phyloP scores from a whole-genome alignment of 768 basidiomycete genomes.

The Tricholoma flavovirens region DNA sequence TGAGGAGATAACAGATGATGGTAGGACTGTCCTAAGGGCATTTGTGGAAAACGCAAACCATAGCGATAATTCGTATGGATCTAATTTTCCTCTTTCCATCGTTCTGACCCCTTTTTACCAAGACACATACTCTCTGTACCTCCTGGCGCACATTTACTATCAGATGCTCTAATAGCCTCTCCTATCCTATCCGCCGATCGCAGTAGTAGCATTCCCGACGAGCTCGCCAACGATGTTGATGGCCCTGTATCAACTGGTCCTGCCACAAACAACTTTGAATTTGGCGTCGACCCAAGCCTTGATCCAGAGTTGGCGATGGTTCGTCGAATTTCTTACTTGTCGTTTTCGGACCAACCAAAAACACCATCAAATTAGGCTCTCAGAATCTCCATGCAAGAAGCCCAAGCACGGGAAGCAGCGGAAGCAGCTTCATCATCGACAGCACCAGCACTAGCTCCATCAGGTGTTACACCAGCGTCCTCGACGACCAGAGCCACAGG shows the following conservation, averaged over 20 bases:
- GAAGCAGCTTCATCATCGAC: constrained; percentile 37
- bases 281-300: constrained; percentile 90
- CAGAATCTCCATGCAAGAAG: constrained; percentile 96
- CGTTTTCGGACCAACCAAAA: background rate
- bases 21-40: constrained; percentile 59
- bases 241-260: constrained; percentile 42
- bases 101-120: constrained; percentile 20
- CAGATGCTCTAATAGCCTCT: constrained; percentile 76
- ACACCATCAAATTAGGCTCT: constrained; percentile 57
- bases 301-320: constrained; percentile 98
- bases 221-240: constrained; percentile 46
- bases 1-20: constrained; percentile 56
- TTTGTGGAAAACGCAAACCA: constrained; percentile 82
- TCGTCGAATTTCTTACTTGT: constrained; percentile 14
- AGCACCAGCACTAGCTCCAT: constrained; percentile 23
- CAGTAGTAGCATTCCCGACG: constrained; percentile 58
- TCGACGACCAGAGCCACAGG: constrained; percentile 31
- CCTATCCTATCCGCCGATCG: constrained; percentile 79
- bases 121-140: constrained; percentile 77
- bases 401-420: constrained; percentile 67
- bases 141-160: constrained; percentile 74
- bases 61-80: constrained; percentile 79
- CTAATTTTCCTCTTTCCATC: background rate
- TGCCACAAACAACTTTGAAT: constrained; percentile 61
- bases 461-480: constrained; percentile 20